phyloP scores from a whole-genome alignment of 169 alveolate genomes.

The Cryptosporidium andersoni region DNA sequence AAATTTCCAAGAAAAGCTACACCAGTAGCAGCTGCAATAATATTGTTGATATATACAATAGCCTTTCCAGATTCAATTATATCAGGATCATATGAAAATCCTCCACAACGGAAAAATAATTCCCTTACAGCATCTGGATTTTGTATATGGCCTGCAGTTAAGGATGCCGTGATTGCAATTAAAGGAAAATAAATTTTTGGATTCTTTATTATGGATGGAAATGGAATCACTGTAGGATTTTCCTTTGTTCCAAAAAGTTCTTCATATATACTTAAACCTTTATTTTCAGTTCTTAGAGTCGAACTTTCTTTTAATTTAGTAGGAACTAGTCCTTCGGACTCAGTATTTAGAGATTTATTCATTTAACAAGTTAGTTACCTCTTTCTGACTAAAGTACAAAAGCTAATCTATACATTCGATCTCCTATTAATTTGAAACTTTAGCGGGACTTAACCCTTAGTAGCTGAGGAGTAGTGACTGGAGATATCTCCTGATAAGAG shows the following conservation, averaged over 20 bases:
- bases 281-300: not conserved
- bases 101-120: slow-evolving; percentile 55
- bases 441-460: too few relatives aligned
- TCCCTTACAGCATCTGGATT: slow-evolving; percentile 69
- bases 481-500: too few relatives aligned
- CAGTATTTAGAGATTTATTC: too few relatives aligned
- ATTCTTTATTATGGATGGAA: slow-evolving; percentile 47
- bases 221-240: slow-evolving; percentile 66
- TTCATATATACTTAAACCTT: slow-evolving; percentile 14
- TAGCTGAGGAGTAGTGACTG: too few relatives aligned
- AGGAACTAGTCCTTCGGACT: too few relatives aligned
- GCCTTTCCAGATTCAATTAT: slow-evolving; percentile 60
- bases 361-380: too few relatives aligned
- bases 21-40: slow-evolving; percentile 54
- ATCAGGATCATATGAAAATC: slow-evolving; percentile 49
- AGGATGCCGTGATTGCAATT: slow-evolving; percentile 51
- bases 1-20: slow-evolving; percentile 44
- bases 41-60: slow-evolving; percentile 19
- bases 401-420: too few relatives aligned
- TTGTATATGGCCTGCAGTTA: slow-evolving; percentile 60
- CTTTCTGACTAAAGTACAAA: too few relatives aligned
- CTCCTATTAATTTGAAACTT: too few relatives aligned
- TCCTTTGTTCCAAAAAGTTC: slow-evolving; percentile 67
- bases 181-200: slow-evolving; percentile 45
- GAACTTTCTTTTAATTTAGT: not conserved